Percentiles rank a stretch among this genome's conserved stretches.
phyloP scores from a whole-genome alignment of 345 rosid species.

The Hibiscus tridactylites region DNA sequence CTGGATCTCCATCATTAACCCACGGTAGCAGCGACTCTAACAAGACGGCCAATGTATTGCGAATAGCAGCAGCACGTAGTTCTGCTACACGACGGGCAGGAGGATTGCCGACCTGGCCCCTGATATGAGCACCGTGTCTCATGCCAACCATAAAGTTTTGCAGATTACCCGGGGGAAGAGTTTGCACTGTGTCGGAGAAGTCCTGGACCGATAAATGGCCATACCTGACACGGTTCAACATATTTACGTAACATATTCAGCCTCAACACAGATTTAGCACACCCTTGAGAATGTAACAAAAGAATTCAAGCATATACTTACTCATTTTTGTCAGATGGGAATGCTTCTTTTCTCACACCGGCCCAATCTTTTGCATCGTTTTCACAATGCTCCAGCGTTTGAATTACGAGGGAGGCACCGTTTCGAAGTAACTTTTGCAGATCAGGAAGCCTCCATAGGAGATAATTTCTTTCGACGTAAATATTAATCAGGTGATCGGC shows the following conservation, averaged over 20 bases:
- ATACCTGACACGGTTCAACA: slow-evolving; percentile 31
- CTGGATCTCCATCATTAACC: slow-evolving; percentile 45
- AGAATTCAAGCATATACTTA: slow-evolving; percentile 25
- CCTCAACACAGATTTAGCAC: slow-evolving; percentile 3
- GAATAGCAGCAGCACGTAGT: slow-evolving; percentile 44
- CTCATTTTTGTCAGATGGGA: slow-evolving; percentile 76
- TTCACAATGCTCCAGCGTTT: slow-evolving; percentile 42
- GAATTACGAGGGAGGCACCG: slow-evolving; percentile 44
- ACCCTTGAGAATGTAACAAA: neutral
- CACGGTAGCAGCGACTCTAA: slow-evolving; percentile 76
- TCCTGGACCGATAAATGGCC: slow-evolving; percentile 62
- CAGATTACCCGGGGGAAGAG: slow-evolving; percentile 75
- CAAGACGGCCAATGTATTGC: slow-evolving; percentile 51
- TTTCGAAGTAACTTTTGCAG: slow-evolving; percentile 60
- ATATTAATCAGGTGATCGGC: slow-evolving; percentile 69
- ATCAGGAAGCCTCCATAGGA: slow-evolving; percentile 87
- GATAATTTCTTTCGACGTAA: slow-evolving; percentile 72
- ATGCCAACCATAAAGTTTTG: slow-evolving; percentile 69
- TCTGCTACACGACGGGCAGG: slow-evolving; percentile 28
- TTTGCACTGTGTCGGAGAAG: slow-evolving; percentile 61
- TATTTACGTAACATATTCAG: neutral
- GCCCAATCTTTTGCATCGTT: slow-evolving; percentile 65
- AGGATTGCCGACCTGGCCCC: slow-evolving; percentile 29
- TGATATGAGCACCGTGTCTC: slow-evolving; percentile 30
- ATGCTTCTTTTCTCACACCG: slow-evolving; percentile 68